phyloP scores from a whole-genome alignment of 2,329 filamentous ascomycete genomes.

The Alternaria incomplexa region DNA sequence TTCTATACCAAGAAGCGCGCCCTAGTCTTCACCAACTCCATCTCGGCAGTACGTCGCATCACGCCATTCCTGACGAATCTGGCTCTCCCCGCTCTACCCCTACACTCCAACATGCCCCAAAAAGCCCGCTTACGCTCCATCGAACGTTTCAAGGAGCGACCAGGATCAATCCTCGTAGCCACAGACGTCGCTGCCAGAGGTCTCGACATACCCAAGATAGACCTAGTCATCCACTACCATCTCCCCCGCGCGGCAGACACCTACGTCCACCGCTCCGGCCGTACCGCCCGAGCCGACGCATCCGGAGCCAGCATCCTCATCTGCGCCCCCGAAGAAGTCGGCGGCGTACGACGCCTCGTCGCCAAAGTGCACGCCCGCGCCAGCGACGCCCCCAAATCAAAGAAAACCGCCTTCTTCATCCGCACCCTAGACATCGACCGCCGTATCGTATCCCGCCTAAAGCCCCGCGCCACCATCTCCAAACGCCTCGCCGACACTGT shows the following conservation, averaged over 20 bases:
- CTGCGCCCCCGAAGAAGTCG: slow-evolving; percentile 89
- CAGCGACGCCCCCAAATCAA: slow-evolving; percentile 55
- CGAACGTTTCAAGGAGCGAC: slow-evolving; percentile 78
- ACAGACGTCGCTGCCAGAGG: slow-evolving; percentile 94
- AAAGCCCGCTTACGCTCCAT: slow-evolving; percentile 93
- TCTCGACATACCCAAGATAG: slow-evolving; percentile 88
- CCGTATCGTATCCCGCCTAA: slow-evolving; percentile 75
- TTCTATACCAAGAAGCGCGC: slow-evolving; percentile 82
- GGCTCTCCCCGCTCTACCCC: slow-evolving; percentile 73
- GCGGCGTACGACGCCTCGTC: slow-evolving; percentile 80
- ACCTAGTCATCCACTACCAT: slow-evolving; percentile 94
- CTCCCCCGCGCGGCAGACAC: slow-evolving; percentile 88
- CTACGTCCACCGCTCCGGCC: slow-evolving; percentile 94
- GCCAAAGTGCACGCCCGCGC: slow-evolving; percentile 80
- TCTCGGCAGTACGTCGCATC: slow-evolving; percentile 86
- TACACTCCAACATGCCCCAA: slow-evolving; percentile 95
- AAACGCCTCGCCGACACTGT: slow-evolving; percentile 84
- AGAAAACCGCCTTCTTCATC: slow-evolving; percentile 69
- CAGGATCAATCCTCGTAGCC: slow-evolving; percentile 76
- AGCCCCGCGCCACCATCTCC: slow-evolving; percentile 77
- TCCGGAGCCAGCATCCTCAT: slow-evolving; percentile 84
- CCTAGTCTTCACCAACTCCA: slow-evolving; percentile 94
- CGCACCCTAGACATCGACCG: slow-evolving; percentile 84
- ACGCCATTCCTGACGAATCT: slow-evolving; percentile 84
- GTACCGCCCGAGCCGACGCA: slow-evolving; percentile 83